These are phyloP conservation scores for Gossypium lobatum DNA, from an alignment of 441 rosid species.

Conservation along the genomic window DNA sequence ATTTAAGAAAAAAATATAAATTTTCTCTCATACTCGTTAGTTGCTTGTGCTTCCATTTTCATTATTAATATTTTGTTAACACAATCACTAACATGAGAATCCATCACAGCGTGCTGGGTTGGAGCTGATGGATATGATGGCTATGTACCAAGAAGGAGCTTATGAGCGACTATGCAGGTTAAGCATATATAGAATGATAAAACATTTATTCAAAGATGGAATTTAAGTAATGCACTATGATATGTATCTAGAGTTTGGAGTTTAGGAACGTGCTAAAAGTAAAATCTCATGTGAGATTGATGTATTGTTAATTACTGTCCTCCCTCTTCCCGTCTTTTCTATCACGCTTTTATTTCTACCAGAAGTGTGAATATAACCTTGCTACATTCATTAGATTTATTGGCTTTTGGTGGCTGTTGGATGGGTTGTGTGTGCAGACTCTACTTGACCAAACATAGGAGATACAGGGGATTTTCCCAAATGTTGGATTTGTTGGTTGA, in stretches of 20 bases:
- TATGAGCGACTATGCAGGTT: conserved; percentile 97
- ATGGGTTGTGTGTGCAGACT: neutral
- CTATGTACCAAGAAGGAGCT: conserved; percentile 96
- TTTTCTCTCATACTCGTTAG: neutral
- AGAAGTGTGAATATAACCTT: neutral
- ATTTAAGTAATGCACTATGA: neutral
- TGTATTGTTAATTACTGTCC: neutral
- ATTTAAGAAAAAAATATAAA: neutral
- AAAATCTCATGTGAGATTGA: neutral
- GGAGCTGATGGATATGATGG: conserved; percentile 99
- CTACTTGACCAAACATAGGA: neutral
- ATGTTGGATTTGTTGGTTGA: neutral
- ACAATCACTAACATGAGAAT: conserved; percentile 18
- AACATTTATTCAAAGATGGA: neutral
- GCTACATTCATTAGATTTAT: neutral
- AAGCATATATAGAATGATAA: conserved; percentile 8
- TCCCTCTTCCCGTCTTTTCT: neutral
- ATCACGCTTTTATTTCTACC: neutral
- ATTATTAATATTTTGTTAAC: neutral
- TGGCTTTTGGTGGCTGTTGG: neutral
- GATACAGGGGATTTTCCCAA: neutral
- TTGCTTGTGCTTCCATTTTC: neutral
- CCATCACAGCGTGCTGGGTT: conserved; percentile 84
- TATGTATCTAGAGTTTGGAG: neutral
- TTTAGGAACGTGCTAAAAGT: neutral